Evolutionary conservation across 495 filamentous ascomycete species (phyloP).

Genomic region (Xylaria nigripes): DNA sequence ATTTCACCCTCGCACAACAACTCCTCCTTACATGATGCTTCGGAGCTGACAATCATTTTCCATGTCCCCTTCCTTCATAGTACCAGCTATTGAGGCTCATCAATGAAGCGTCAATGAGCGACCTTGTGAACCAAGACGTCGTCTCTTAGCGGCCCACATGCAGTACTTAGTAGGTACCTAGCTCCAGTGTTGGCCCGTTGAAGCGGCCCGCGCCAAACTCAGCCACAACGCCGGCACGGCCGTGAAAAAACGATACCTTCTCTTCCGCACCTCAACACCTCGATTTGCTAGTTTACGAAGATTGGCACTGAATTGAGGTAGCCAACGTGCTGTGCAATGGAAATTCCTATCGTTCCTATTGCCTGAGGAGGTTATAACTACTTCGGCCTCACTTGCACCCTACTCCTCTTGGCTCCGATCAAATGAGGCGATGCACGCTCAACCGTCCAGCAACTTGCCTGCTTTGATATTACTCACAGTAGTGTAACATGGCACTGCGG

Average conservation of each 20-base stretch:
- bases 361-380: neutral
- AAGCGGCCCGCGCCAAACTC: slow-evolving; percentile 10
- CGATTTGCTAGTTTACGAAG: slow-evolving; percentile 8
- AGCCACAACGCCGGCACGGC: slow-evolving; percentile 8
- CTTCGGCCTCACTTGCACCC: neutral
- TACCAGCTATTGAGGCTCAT: neutral
- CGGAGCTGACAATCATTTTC: neutral
- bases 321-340: neutral
- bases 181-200: slow-evolving; percentile 6
- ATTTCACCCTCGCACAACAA: neutral
- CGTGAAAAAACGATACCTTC: neutral
- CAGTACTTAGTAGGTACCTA: slow-evolving; percentile 1
- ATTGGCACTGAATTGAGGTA: neutral
- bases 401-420: neutral
- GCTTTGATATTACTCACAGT: neutral
- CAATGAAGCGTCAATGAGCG: neutral
- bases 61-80: neutral
- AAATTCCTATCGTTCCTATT: neutral
- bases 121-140: neutral
- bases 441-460: neutral
- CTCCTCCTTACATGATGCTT: neutral
- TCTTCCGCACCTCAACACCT: neutral
- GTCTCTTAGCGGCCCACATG: neutral
- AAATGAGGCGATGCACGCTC: neutral
- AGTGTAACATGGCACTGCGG: neutral